Percentiles rank a stretch among this genome's conserved stretches.
phyloP scores from a whole-genome alignment of 169 alveolate genomes.

The Condylostoma magnum region DNA sequence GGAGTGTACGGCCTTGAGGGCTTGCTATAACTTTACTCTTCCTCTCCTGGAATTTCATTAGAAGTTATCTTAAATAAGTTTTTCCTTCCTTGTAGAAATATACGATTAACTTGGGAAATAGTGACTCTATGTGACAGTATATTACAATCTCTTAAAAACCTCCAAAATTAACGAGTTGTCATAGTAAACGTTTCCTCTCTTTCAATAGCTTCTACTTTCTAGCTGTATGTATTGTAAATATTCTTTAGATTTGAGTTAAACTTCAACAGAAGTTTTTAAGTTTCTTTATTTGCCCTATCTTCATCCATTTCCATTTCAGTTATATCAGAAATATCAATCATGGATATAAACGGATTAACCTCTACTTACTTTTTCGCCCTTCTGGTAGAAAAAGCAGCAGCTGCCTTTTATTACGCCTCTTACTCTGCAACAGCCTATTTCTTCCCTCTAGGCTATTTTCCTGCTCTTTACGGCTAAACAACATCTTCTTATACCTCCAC shows the following conservation, averaged over 20 bases:
- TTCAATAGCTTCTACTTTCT: constrained; percentile 50
- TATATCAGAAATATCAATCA: constrained; percentile 65
- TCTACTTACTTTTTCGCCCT: constrained; percentile 56
- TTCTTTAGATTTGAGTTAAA: constrained; percentile 54
- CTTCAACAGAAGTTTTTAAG: constrained; percentile 60
- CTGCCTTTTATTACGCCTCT: neutral
- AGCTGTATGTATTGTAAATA: constrained; percentile 61
- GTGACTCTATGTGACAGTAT: constrained; percentile 30
- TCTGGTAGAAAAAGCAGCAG: neutral
- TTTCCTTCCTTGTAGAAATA: constrained; percentile 39
- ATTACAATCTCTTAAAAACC: constrained; percentile 58
- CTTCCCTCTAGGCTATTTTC: neutral
- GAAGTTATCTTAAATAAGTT: constrained; percentile 31
- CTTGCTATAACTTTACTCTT: neutral
- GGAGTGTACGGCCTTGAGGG: neutral
- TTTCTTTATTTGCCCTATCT: constrained; percentile 46
- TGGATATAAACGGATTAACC: constrained; percentile 58
- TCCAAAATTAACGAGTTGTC: constrained; percentile 62
- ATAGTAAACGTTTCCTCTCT: constrained; percentile 68
- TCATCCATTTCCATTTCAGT: constrained; percentile 41
- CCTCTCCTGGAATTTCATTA: neutral
- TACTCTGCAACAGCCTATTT: neutral
- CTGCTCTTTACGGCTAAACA: neutral
- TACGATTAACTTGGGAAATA: constrained; percentile 41
- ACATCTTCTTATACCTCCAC: constrained; percentile 34